Evolutionary conservation across 495 filamentous ascomycete species (phyloP).

Genomic region (Xanthoparmelia taractica): DNA sequence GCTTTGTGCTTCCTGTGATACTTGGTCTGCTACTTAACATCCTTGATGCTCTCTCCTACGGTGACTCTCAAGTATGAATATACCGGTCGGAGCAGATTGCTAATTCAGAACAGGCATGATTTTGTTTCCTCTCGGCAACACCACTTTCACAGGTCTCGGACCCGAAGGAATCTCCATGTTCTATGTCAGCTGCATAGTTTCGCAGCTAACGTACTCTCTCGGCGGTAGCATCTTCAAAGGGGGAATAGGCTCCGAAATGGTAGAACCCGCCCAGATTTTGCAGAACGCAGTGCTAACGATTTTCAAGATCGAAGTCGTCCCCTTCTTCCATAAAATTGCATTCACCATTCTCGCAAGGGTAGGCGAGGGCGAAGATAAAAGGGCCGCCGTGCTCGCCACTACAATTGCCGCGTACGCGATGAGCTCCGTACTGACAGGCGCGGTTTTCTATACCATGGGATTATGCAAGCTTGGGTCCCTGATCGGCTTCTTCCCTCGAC

Average conservation of each 20-base stretch:
- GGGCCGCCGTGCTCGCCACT: constrained; percentile 79
- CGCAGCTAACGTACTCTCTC: constrained; percentile 84
- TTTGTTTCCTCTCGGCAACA: constrained; percentile 79
- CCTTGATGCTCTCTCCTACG: constrained; percentile 90
- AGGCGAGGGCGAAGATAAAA: constrained; percentile 60
- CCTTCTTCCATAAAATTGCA: constrained; percentile 97
- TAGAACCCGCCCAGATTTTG: constrained; percentile 27
- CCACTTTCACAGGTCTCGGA: constrained; percentile 73
- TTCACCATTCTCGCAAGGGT: constrained; percentile 73
- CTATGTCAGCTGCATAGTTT: constrained; percentile 92
- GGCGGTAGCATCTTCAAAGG: constrained; percentile 83
- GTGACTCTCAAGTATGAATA: constrained; percentile 34
- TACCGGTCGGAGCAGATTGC: background rate
- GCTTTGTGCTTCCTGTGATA: constrained; percentile 73
- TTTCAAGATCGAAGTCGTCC: constrained; percentile 80
- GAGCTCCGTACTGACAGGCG: constrained; percentile 82
- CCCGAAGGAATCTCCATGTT: constrained; percentile 96
- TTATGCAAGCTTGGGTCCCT: constrained; percentile 76
- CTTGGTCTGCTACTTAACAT: constrained; percentile 87
- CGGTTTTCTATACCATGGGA: constrained; percentile 88
- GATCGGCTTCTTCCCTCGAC: constrained; percentile 91
- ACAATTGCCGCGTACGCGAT: constrained; percentile 85
- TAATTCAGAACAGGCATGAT: constrained; percentile 61
- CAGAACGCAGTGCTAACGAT: constrained; percentile 19
- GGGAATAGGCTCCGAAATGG: constrained; percentile 93